These are phyloP conservation scores for Rhodotorula sp. DNA, from an alignment of 1,284 basidiomycete species.

Conservation along the genomic window DNA sequence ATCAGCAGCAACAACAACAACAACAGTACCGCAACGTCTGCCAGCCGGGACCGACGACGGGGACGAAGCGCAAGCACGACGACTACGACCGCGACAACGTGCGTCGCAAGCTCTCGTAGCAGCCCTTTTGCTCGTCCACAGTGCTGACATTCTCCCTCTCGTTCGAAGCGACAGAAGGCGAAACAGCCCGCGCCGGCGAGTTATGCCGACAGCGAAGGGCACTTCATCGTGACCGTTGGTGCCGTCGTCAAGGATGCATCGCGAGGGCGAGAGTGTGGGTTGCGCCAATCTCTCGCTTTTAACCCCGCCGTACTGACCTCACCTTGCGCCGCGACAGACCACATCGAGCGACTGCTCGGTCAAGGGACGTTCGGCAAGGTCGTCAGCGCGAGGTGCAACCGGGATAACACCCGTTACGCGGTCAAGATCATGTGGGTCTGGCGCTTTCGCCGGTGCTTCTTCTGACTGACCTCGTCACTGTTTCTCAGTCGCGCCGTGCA, in stretches of 20 bases:
- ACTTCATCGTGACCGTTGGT: constrained; percentile 48
- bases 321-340: constrained; percentile 22
- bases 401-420: constrained; percentile 66
- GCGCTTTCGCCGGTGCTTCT: background rate
- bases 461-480: background rate
- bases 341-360: constrained; percentile 82
- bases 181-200: background rate
- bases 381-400: constrained; percentile 81
- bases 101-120: background rate
- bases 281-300: background rate
- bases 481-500: constrained; percentile 68
- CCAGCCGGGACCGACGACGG: background rate
- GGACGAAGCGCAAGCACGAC: constrained; percentile 24
- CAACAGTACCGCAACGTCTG: background rate
- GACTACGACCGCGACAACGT: constrained; percentile 20
- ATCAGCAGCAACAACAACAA: background rate
- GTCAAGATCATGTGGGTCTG: constrained; percentile 82
- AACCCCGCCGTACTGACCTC: background rate
- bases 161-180: background rate
- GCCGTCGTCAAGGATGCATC: background rate
- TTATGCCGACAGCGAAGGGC: constrained; percentile 49
- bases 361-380: constrained; percentile 99
- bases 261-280: constrained; percentile 6
- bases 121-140: no score
- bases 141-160: background rate